These are phyloP conservation scores for Termitomyces sp. DNA, from an alignment of 768 basidiomycete genomes.

Conservation along the genomic window DNA sequence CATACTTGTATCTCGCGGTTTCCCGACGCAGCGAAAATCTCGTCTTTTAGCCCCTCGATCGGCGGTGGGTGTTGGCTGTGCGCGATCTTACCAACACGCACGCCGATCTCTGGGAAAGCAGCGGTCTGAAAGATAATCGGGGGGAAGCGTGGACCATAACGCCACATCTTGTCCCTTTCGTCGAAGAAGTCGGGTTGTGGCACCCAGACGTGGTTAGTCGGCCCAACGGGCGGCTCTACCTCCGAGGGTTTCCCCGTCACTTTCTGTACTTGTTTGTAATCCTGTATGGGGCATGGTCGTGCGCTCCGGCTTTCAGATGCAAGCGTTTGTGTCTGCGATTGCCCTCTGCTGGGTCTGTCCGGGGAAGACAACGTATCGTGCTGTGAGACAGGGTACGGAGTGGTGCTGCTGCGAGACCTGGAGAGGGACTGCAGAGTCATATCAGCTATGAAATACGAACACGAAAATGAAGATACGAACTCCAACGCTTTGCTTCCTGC, in stretches of 20 bases:
- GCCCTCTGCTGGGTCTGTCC: background rate
- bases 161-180: conserved; percentile 6
- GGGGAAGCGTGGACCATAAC: conserved; percentile 13
- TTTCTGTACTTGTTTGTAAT: background rate
- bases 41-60: conserved; percentile 17
- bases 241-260: background rate
- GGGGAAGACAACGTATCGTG: conserved; percentile 11
- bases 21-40: conserved; percentile 11
- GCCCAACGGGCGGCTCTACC: conserved; percentile 9
- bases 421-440: conserved; percentile 5
- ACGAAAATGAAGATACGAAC: conserved; percentile 3
- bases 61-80: conserved; percentile 9
- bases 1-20: conserved; percentile 28
- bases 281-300: conserved; percentile 1
- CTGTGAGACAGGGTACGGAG: conserved; percentile 4
- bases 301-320: conserved; percentile 4
- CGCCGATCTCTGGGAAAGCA: conserved; percentile 22
- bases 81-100: conserved; percentile 23
- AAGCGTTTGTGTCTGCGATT: conserved; percentile 7
- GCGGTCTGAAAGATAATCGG: conserved; percentile 25
- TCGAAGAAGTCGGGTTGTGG: conserved; percentile 20
- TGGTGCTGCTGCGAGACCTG: conserved; percentile 1
- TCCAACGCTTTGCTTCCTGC: conserved; percentile 1
- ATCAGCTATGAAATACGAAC: background rate
- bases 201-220: conserved; percentile 21